Conservation (phyloP, 1,284 basidiomycete species). For the Somion occarium region DNA sequence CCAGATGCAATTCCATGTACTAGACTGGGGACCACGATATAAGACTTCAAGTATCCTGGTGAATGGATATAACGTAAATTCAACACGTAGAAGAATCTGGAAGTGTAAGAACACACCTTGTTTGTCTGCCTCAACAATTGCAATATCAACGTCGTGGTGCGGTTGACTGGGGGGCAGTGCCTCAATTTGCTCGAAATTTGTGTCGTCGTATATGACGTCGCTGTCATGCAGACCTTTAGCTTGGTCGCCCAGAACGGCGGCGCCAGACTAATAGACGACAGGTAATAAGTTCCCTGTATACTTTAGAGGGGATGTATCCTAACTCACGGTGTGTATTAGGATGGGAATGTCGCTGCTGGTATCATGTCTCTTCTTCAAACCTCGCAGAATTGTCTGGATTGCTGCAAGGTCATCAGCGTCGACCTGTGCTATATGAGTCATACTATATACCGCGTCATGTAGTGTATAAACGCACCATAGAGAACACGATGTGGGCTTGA, state of each 20-base stretch:
- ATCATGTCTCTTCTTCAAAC: conserved; percentile 37
- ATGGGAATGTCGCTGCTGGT: conserved; percentile 35
- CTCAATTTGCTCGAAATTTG: conserved; percentile 33
- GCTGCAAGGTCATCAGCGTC: conserved; percentile 26
- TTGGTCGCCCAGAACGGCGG: conserved; percentile 14
- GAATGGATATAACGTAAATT: not conserved
- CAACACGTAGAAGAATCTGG: not conserved
- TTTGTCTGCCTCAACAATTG: conserved; percentile 31
- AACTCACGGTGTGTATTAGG: conserved; percentile 47
- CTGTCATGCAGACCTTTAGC: conserved; percentile 28
- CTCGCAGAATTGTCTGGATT: conserved; percentile 36
- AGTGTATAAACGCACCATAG: conserved; percentile 11
- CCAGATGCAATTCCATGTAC: conserved; percentile 40
- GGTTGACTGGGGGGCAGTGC: conserved; percentile 27
- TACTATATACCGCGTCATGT: not conserved
- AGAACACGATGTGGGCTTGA: conserved; percentile 19
- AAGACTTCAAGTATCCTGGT: conserved; percentile 38
- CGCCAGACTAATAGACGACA: conserved; percentile 7
- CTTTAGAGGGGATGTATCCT: not conserved
- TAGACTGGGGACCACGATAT: conserved; percentile 40
- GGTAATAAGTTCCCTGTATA: not conserved
- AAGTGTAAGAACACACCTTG: conserved; percentile 25
- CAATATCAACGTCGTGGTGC: conserved; percentile 37
- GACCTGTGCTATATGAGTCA: not conserved
- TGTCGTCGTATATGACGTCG: conserved; percentile 34